A percentile compares a stretch with the other conserved stretches of the same genome.
Conservation (phyloP, 805 yeast species). For the Priceomyces medius region DNA sequence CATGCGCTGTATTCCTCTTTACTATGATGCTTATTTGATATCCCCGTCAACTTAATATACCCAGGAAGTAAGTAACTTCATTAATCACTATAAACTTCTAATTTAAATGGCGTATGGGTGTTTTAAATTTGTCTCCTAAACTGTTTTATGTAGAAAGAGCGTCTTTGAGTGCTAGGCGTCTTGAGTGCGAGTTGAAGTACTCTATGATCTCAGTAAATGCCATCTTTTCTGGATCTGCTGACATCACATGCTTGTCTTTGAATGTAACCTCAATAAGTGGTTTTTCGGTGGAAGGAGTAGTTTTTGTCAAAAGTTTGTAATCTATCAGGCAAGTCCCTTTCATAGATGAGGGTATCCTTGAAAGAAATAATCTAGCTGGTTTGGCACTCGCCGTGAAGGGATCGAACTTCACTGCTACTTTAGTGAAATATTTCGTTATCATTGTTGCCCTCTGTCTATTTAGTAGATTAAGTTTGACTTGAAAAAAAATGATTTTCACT, state of each 20-base stretch:
- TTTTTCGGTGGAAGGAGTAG: conserved; percentile 33
- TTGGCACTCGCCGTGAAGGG: conserved; percentile 76
- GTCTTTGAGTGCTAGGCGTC: conserved; percentile 73
- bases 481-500: background rate
- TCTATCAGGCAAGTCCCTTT: conserved; percentile 59
- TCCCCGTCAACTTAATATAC: no score
- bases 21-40: no score
- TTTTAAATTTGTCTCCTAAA: no score
- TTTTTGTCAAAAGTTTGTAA: conserved; percentile 54
- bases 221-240: conserved; percentile 60
- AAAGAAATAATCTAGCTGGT: conserved; percentile 73
- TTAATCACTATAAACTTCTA: no score
- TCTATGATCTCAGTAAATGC: conserved; percentile 62
- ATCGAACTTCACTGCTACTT: conserved; percentile 72
- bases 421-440: conserved; percentile 89
- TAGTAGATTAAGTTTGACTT: background rate
- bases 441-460: conserved; percentile 32
- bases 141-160: conserved; percentile 42
- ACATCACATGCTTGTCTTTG: conserved; percentile 71
- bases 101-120: no score
- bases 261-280: conserved; percentile 75
- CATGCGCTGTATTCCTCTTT: no score
- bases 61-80: no score
- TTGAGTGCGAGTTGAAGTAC: conserved; percentile 76
- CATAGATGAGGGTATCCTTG: conserved; percentile 76